A percentile compares a stretch with the other conserved stretches of the same genome.
Conservation (phyloP, 352 stramenopile genomes). For the Pythium oligandrum region DNA sequence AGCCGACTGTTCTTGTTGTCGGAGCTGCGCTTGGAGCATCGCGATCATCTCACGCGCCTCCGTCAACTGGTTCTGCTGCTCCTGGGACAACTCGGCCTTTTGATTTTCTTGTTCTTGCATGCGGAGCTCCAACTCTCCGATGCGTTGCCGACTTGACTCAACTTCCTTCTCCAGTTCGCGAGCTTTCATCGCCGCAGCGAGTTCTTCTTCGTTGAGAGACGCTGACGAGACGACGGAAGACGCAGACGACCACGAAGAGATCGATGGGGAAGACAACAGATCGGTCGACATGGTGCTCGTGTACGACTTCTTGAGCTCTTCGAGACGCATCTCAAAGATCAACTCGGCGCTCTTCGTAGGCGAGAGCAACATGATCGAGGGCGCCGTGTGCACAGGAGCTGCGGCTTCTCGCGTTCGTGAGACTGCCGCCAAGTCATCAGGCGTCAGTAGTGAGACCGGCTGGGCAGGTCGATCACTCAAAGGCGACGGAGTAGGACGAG, state of each 20-base stretch:
- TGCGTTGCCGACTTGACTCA: slow-evolving; percentile 50
- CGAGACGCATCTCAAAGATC: slow-evolving; percentile 5
- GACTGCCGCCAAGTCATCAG: slow-evolving; percentile 7
- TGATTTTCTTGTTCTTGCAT: slow-evolving; percentile 55
- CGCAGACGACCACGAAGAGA: slow-evolving; percentile 15
- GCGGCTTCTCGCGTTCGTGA: too few relatives aligned
- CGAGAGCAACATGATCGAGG: slow-evolving; percentile 15
- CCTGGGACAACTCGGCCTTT: slow-evolving; percentile 44
- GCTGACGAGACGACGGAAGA: slow-evolving; percentile 5
- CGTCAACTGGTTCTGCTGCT: slow-evolving; percentile 51
- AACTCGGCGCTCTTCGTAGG: slow-evolving; percentile 9
- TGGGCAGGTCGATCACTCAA: not conserved
- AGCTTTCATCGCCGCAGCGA: slow-evolving; percentile 50
- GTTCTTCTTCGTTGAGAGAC: slow-evolving; percentile 44
- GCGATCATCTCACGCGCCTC: slow-evolving; percentile 58
- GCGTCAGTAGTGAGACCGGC: slow-evolving; percentile 11
- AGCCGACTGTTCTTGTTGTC: slow-evolving; percentile 47
- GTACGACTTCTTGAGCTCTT: slow-evolving; percentile 12
- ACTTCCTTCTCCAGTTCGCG: slow-evolving; percentile 70
- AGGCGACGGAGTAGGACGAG: too few relatives aligned
- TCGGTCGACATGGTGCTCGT: slow-evolving; percentile 12
- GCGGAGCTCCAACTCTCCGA: slow-evolving; percentile 45
- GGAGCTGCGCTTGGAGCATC: slow-evolving; percentile 50
- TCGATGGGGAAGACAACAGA: not conserved
- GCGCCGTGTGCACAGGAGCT: too few relatives aligned